phyloP scores from a whole-genome alignment of 1,284 basidiomycete species.

The Lignosus rhinocerotis region DNA sequence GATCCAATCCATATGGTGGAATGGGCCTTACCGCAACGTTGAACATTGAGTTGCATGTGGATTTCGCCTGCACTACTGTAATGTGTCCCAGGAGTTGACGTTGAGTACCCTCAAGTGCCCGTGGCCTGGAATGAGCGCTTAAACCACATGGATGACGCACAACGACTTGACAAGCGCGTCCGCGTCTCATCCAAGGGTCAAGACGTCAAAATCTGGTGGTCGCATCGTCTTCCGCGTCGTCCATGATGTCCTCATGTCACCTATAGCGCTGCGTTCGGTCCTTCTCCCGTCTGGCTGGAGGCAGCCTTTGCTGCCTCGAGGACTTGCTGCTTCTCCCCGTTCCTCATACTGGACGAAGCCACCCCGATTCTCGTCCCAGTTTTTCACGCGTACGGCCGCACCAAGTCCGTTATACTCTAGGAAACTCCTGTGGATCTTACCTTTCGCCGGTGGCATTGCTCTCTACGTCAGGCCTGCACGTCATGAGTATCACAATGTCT shows the following conservation, averaged over 20 bases:
- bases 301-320: conserved; percentile 27
- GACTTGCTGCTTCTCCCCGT: conserved; percentile 18
- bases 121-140: not conserved
- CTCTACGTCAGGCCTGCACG: conserved; percentile 48
- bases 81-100: not conserved
- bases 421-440: conserved; percentile 54
- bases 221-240: conserved; percentile 17
- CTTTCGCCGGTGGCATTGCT: conserved; percentile 53
- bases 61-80: too few relatives aligned
- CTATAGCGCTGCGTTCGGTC: conserved; percentile 31
- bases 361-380: conserved; percentile 27
- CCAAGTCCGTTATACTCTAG: conserved; percentile 21
- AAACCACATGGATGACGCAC: not conserved
- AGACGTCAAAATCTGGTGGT: not conserved
- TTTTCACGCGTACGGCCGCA: conserved; percentile 28
- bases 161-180: not conserved
- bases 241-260: conserved; percentile 21
- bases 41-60: too few relatives aligned
- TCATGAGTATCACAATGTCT: conserved; percentile 40
- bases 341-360: conserved; percentile 24
- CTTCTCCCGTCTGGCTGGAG: conserved; percentile 28
- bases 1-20: too few relatives aligned
- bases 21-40: too few relatives aligned
- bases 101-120: too few relatives aligned
- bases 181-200: not conserved